Percentiles rank a stretch among this genome's conserved stretches.
Evolutionary conservation across 2,329 filamentous ascomycete species (phyloP).

Genomic region (Sporothrix dimorphospora): DNA sequence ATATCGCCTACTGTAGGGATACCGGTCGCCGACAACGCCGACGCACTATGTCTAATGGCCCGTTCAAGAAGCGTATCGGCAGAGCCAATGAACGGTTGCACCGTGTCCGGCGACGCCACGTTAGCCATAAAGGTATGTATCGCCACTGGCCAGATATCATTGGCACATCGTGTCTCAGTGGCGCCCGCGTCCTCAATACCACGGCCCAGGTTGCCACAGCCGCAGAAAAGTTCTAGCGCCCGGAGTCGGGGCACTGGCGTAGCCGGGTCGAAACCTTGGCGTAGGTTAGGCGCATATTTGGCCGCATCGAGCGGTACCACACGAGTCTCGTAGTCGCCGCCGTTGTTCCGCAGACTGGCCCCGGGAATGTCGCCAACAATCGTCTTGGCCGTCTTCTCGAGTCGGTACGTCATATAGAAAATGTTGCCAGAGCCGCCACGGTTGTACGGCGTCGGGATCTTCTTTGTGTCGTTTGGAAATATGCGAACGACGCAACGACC

Average conservation of each 20-base stretch:
- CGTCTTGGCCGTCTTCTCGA: not conserved
- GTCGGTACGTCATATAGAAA: constrained; percentile 60
- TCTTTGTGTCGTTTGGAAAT: constrained; percentile 47
- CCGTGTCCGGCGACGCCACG: constrained; percentile 42
- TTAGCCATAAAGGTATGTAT: constrained; percentile 78
- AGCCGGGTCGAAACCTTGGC: constrained; percentile 59
- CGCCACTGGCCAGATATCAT: constrained; percentile 66
- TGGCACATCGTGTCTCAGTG: constrained; percentile 66
- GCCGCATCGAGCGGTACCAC: not conserved
- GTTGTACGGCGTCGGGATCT: constrained; percentile 66
- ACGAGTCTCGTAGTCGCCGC: not conserved
- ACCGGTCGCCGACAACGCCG: constrained; percentile 30
- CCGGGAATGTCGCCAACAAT: not conserved
- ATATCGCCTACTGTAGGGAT: constrained; percentile 66
- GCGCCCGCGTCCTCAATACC: constrained; percentile 73
- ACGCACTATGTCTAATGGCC: constrained; percentile 53
- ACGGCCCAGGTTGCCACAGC: constrained; percentile 75
- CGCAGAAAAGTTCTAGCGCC: constrained; percentile 75
- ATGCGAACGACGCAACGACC: constrained; percentile 63
- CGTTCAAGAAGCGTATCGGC: constrained; percentile 67
- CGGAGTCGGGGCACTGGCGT: constrained; percentile 47
- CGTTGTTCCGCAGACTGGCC: not conserved
- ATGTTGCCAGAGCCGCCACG: constrained; percentile 66
- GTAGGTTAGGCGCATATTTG: constrained; percentile 41
- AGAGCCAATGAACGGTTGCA: constrained; percentile 68